Evolutionary conservation across 352 stramenopile genomes (phyloP).

Genomic region (Phytophthora tubulina): DNA sequence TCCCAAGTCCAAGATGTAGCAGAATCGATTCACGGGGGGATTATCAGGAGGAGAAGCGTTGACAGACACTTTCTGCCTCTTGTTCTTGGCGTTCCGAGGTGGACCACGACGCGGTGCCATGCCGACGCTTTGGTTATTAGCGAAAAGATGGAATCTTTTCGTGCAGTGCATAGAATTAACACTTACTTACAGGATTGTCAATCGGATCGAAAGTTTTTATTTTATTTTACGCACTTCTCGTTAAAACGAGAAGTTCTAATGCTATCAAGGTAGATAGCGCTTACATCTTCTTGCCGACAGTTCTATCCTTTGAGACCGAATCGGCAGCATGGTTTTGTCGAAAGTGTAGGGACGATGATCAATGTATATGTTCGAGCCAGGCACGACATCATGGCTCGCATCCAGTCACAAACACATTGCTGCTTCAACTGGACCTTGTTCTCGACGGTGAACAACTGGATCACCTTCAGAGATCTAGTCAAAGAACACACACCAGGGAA

Average conservation of each 20-base stretch:
- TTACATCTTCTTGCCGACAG: too few relatives aligned
- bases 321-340: not conserved
- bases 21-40: conserved; percentile 8
- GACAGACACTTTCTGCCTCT: conserved; percentile 13
- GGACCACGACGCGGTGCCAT: conserved; percentile 3
- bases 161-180: not conserved
- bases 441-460: not conserved
- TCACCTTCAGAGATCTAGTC: not conserved
- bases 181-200: not conserved
- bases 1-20: conserved; percentile 25
- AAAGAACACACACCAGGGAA: not conserved
- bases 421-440: not conserved
- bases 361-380: not conserved
- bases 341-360: not conserved
- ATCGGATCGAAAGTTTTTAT: not conserved
- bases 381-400: not conserved
- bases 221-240: too few relatives aligned
- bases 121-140: conserved; percentile 1
- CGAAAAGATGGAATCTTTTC: not conserved
- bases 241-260: too few relatives aligned
- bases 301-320: not conserved
- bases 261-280: too few relatives aligned
- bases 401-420: not conserved
- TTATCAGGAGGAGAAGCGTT: not conserved
- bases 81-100: conserved; percentile 9